Evolutionary conservation across 1,284 basidiomycete species (phyloP).

Genomic region (Porphyrellus sp.): DNA sequence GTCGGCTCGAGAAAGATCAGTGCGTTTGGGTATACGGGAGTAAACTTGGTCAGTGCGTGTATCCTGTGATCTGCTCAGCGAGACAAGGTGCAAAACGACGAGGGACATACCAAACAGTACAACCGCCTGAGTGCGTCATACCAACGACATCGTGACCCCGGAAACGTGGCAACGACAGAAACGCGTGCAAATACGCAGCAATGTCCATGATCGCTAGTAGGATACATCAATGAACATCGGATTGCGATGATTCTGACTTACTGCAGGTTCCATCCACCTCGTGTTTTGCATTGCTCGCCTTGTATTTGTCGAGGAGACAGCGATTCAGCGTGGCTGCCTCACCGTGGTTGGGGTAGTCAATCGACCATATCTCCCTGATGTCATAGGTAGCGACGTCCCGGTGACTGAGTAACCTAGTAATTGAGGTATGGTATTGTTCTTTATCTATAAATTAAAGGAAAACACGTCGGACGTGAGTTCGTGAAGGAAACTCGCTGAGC

Average conservation of each 20-base stretch:
- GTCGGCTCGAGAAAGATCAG: constrained; percentile 33
- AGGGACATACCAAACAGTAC: constrained; percentile 28
- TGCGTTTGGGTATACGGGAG: constrained; percentile 13
- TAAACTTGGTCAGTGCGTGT: constrained; percentile 21
- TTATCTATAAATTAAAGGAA: constrained; percentile 39
- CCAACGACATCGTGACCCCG: constrained; percentile 24
- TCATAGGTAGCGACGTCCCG: constrained; percentile 27
- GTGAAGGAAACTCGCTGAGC: constrained; percentile 1
- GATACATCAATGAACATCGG: not conserved
- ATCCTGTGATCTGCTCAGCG: too few relatives aligned
- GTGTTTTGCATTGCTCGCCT: constrained; percentile 7
- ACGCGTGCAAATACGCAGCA: constrained; percentile 24
- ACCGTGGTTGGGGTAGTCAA: constrained; percentile 54
- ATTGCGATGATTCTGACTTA: constrained; percentile 9
- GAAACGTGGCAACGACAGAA: constrained; percentile 26
- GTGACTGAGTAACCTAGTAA: constrained; percentile 40
- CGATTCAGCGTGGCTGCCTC: constrained; percentile 48
- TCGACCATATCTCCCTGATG: constrained; percentile 51
- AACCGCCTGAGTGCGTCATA: constrained; percentile 31
- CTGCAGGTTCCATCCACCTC: constrained; percentile 20
- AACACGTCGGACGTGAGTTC: not conserved
- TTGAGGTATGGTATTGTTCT: constrained; percentile 49
- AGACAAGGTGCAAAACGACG: too few relatives aligned
- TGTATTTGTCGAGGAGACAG: constrained; percentile 35
- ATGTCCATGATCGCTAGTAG: constrained; percentile 23